Conservation (phyloP, 2,329 filamentous ascomycete species). For the Aspergillus pseudonomiae region DNA sequence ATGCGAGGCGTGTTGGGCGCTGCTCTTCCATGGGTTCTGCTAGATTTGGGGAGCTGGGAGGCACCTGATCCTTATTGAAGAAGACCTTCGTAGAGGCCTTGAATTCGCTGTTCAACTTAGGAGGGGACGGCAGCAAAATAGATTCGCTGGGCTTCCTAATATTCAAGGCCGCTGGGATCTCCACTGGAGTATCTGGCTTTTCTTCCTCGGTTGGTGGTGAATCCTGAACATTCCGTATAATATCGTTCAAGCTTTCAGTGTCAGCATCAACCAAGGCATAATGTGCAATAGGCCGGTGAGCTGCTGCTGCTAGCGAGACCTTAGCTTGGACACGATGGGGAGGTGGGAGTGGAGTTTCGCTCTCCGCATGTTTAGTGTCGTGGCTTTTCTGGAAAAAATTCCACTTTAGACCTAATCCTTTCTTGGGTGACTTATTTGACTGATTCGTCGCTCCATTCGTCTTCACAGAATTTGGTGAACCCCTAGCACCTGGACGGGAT, state of each 20-base stretch:
- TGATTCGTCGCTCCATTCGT: not conserved
- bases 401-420: constrained; percentile 50
- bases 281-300: constrained; percentile 55
- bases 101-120: constrained; percentile 39
- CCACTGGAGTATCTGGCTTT: constrained; percentile 20
- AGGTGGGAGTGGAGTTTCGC: constrained; percentile 22
- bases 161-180: constrained; percentile 33
- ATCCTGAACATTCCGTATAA: constrained; percentile 41
- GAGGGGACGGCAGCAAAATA: constrained; percentile 47
- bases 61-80: constrained; percentile 34
- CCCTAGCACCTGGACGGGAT: not conserved
- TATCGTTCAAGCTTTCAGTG: constrained; percentile 44
- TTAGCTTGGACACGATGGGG: constrained; percentile 43
- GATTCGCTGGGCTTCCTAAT: constrained; percentile 41
- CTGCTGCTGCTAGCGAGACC: constrained; percentile 39
- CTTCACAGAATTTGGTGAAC: not conserved
- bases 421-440: constrained; percentile 29
- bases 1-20: constrained; percentile 69
- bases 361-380: constrained; percentile 23
- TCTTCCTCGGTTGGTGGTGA: constrained; percentile 45
- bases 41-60: constrained; percentile 18
- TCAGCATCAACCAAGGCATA: constrained; percentile 60
- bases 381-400: constrained; percentile 60
- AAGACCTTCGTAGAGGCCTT: constrained; percentile 41
- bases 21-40: constrained; percentile 27